A percentile compares a stretch with the other conserved stretches of the same genome.
Conservation (phyloP, 306 rosid genomes). For the Medicago ruthenica region DNA sequence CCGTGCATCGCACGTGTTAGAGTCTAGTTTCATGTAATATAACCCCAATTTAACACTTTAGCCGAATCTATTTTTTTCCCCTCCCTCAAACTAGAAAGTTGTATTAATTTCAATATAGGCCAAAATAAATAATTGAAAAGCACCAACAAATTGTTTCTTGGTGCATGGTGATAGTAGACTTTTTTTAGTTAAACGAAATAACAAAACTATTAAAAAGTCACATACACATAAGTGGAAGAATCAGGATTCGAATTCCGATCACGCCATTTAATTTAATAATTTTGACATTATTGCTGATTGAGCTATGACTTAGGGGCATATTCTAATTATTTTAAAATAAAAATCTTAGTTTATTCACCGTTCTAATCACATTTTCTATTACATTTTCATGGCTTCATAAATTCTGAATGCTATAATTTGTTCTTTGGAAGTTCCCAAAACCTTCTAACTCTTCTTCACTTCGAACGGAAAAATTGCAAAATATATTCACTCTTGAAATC, state of each 20-base stretch:
- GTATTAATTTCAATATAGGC: too few relatives aligned
- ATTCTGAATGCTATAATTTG: constrained; percentile 24
- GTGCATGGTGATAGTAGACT: neutral
- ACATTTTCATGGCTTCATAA: constrained; percentile 17
- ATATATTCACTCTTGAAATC: constrained; percentile 42
- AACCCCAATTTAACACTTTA: too few relatives aligned
- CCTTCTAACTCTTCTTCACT: constrained; percentile 36
- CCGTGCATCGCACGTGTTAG: too few relatives aligned
- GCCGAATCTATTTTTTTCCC: neutral
- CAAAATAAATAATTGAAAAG: neutral
- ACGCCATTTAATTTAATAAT: too few relatives aligned
- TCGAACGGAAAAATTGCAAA: constrained; percentile 35
- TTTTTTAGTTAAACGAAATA: too few relatives aligned
- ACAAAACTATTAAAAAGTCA: too few relatives aligned
- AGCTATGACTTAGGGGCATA: too few relatives aligned
- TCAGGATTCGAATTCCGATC: too few relatives aligned
- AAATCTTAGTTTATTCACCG: constrained; percentile 20
- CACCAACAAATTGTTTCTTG: neutral
- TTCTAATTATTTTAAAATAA: constrained; percentile 3
- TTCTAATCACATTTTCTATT: constrained; percentile 24
- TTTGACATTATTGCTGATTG: too few relatives aligned
- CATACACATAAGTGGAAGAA: too few relatives aligned
- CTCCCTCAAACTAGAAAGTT: neutral
- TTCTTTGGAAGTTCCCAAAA: constrained; percentile 30
- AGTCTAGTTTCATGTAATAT: too few relatives aligned